Conservation (phyloP, 1,139 yeast species). For the Trichomonascaceae sp. region DNA sequence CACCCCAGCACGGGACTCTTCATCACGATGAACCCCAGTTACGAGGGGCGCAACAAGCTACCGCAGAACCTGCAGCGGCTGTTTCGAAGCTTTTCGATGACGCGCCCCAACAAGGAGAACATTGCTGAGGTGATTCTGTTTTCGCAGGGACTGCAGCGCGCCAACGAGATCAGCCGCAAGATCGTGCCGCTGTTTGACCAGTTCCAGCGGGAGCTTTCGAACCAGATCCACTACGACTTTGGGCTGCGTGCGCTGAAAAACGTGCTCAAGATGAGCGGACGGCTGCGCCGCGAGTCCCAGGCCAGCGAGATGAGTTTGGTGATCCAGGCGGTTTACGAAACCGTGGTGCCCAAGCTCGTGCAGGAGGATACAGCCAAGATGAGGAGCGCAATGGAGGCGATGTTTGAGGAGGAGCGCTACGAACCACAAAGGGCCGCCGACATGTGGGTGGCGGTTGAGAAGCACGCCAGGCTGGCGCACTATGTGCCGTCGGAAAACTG, state of each 20-base stretch:
- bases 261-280: slow-evolving; percentile 48
- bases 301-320: slow-evolving; percentile 32
- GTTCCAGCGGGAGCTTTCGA: slow-evolving; percentile 30
- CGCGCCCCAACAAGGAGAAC: slow-evolving; percentile 51
- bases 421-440: slow-evolving; percentile 12
- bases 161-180: slow-evolving; percentile 34
- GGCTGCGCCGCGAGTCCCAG: slow-evolving; percentile 31
- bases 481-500: slow-evolving; percentile 29
- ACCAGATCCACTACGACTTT: slow-evolving; percentile 76
- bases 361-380: slow-evolving; percentile 36
- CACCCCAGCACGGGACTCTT: slow-evolving; percentile 50
- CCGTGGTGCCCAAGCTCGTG: slow-evolving; percentile 54
- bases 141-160: slow-evolving; percentile 54
- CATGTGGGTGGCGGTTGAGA: slow-evolving; percentile 10
- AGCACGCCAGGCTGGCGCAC: slow-evolving; percentile 19
- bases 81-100: slow-evolving; percentile 67
- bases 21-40: slow-evolving; percentile 86
- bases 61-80: slow-evolving; percentile 81
- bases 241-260: slow-evolving; percentile 73
- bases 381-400: slow-evolving; percentile 12
- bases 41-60: slow-evolving; percentile 65
- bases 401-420: slow-evolving; percentile 20
- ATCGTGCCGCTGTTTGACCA: slow-evolving; percentile 46
- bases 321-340: slow-evolving; percentile 41
- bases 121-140: slow-evolving; percentile 64